Base-by-base conservation (phyloP, 495 filamentous ascomycete species). In the Lophium mytilinum region DNA sequence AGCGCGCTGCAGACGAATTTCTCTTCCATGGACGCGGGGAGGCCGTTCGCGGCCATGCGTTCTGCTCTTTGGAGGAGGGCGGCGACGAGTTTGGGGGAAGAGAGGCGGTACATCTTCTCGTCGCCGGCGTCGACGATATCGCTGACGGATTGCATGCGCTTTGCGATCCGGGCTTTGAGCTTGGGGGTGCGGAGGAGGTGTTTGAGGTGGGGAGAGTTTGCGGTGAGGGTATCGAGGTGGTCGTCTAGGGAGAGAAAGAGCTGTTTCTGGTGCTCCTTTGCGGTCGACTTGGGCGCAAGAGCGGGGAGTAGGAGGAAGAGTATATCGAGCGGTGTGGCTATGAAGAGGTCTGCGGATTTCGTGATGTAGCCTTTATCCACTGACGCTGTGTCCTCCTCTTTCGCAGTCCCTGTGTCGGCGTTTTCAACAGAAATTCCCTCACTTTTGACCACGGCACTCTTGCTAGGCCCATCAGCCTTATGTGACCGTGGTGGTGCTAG, bases 11-110 rank as follows among this genome's bases (percentile, higher is more conserved):
- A 75, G 11, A 99, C 80, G 64, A 95, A 93, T 30, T 81, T 83
- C 40, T 95, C 85, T 68, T 96, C 94, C 77, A 97, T 78, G 62
- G 87, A 95, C 40, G 72, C 70, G 9, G 93, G 90, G 34, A 96
- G 69, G 0, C 82, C 82, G 0, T 73, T 73, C 7, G 74, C 69
- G 17, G 76, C 76, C 80, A 95, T 89, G 0, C 73, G 77, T 52
- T 78, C 74, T 15, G 90, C 90, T 67, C 96, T 97, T 14, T 64
- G 58, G 17, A 88, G 52, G 17, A 97, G 64, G 57, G 87, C 80
- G 33, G 65, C 57, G n/a, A 88, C 54, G 11, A 96, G 76, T 68
- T 88, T 92, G 5, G 71, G 66, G 56, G 83, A 75, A 58, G 74
- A 92, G 18, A 93, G 76, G 24, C 88, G 82, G 68, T 88, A 92